These are phyloP conservation scores for Talaromyces proteolyticus DNA, from an alignment of 495 filamentous ascomycete genomes.

Conservation along the genomic window DNA sequence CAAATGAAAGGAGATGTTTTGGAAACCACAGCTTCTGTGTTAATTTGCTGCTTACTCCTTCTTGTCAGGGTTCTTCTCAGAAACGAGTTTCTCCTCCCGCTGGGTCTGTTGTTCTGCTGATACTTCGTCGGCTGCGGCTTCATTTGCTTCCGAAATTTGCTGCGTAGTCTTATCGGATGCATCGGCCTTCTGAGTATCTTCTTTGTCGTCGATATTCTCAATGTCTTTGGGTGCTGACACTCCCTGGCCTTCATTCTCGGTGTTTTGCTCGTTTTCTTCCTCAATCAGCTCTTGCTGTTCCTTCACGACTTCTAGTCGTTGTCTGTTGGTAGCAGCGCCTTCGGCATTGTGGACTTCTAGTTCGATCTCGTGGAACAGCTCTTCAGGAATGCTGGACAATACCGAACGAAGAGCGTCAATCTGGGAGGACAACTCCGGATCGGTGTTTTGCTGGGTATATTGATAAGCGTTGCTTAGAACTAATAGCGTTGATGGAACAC, in stretches of 20 bases:
- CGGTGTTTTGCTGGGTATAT: constrained; percentile 81
- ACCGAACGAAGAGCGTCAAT: constrained; percentile 92
- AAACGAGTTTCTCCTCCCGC: constrained; percentile 13
- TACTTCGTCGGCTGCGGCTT: constrained; percentile 5
- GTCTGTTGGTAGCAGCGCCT: constrained; percentile 97
- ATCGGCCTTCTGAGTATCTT: constrained; percentile 16
- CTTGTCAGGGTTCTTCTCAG: not conserved
- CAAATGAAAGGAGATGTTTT: not conserved
- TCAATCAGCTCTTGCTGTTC: constrained; percentile 98
- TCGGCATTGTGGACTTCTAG: constrained; percentile 96
- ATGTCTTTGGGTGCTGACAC: constrained; percentile 58
- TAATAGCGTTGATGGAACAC: constrained; percentile 88
- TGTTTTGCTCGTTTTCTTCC: constrained; percentile 90
- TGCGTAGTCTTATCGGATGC: not conserved
- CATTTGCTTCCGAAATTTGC: constrained; percentile 7
- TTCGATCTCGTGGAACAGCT: constrained; percentile 99
- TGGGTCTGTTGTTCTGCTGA: constrained; percentile 4
- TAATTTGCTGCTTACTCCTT: not conserved
- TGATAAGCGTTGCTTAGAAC: constrained; percentile 97
- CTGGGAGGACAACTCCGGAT: constrained; percentile 78
- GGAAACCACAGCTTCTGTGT: not conserved
- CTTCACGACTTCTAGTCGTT: constrained; percentile 97
- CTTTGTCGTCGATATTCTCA: constrained; percentile 81
- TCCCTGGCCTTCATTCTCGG: constrained; percentile 55
- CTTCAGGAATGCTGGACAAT: constrained; percentile 90